Percentiles rank a stretch among this genome's conserved stretches.
Evolutionary conservation across 148 eudicot genomes (phyloP).

Genomic region (Amaranthus cruentus): DNA sequence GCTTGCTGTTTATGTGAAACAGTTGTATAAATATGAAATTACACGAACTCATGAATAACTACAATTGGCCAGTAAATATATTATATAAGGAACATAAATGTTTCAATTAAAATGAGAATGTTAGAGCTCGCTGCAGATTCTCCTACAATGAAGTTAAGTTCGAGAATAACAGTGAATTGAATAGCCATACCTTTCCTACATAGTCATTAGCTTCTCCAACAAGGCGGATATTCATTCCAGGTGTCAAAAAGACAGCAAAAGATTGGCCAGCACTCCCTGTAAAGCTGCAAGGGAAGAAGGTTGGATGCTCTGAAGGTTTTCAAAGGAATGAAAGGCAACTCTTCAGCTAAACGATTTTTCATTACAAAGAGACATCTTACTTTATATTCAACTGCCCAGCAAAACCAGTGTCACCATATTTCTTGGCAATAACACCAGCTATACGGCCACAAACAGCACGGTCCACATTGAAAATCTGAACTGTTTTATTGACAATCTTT

Average conservation of each 20-base stretch:
- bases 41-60: no score
- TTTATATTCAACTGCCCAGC: slow-evolving; percentile 96
- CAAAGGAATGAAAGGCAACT: neutral
- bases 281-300: slow-evolving; percentile 46
- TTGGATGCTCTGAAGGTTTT: neutral
- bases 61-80: no score
- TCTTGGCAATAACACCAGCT: slow-evolving; percentile 93
- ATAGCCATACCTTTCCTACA: slow-evolving; percentile 76
- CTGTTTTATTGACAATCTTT: slow-evolving; percentile 65
- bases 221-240: slow-evolving; percentile 96
- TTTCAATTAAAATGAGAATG: neutral
- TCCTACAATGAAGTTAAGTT: neutral
- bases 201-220: slow-evolving; percentile 98
- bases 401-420: slow-evolving; percentile 97
- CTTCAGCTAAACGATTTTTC: neutral
- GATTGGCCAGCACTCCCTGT: slow-evolving; percentile 98
- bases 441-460: slow-evolving; percentile 98
- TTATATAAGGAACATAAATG: neutral
- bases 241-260: slow-evolving; percentile 84
- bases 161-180: neutral
- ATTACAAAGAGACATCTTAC: slow-evolving; percentile 35
- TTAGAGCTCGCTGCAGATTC: neutral
- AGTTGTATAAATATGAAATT: no score
- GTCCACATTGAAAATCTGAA: slow-evolving; percentile 79
- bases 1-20: no score